Evolutionary conservation across 345 rosid genomes (phyloP).

Genomic region (Aquilaria yunnanensis): DNA sequence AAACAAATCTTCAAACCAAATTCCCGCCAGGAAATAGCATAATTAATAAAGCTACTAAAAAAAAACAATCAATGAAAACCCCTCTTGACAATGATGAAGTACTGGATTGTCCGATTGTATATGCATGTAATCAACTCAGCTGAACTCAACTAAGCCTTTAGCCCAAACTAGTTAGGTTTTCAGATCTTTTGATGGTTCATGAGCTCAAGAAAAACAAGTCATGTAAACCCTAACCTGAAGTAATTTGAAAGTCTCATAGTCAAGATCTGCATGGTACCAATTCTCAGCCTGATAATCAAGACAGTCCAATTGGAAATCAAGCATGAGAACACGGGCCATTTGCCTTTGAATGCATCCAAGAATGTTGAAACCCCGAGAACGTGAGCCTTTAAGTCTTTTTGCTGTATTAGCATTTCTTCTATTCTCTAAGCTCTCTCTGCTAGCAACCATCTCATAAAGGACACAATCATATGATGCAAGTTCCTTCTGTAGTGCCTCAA

Average conservation of each 20-base stretch:
- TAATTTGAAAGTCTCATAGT: constrained; percentile 74
- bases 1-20: too few relatives aligned
- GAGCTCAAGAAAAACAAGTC: neutral
- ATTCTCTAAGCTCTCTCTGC: constrained; percentile 71
- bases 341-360: constrained; percentile 78
- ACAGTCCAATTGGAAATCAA: constrained; percentile 89
- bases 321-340: constrained; percentile 69
- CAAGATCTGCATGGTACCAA: constrained; percentile 98
- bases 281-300: constrained; percentile 70
- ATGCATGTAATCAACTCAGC: too few relatives aligned
- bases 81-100: too few relatives aligned
- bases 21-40: too few relatives aligned
- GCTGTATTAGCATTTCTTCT: constrained; percentile 41
- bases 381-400: constrained; percentile 49
- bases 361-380: constrained; percentile 66
- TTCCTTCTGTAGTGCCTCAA: constrained; percentile 72
- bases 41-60: too few relatives aligned
- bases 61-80: too few relatives aligned
- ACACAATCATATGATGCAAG: constrained; percentile 79
- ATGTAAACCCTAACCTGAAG: constrained; percentile 62
- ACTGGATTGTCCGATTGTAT: too few relatives aligned
- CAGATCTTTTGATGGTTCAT: too few relatives aligned
- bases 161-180: too few relatives aligned
- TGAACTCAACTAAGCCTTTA: too few relatives aligned
- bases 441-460: constrained; percentile 92